Conservation (phyloP, 2,329 filamentous ascomycete genomes). For the Colletotrichum truncatum region DNA sequence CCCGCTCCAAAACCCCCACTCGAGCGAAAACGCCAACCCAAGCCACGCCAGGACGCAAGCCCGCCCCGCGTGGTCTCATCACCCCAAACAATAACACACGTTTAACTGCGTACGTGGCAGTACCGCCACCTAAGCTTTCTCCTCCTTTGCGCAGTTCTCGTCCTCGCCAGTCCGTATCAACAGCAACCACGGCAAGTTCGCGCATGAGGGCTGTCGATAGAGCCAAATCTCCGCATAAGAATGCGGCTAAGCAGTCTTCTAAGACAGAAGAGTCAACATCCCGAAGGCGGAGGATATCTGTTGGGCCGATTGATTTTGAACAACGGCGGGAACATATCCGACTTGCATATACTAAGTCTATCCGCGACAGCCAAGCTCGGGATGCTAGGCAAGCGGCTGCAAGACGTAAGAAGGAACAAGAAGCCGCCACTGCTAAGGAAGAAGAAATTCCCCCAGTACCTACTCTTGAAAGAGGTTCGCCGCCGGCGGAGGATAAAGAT, state of each 20-base stretch:
- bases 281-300: slow-evolving; percentile 63
- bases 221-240: slow-evolving; percentile 54
- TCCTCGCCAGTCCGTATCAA: slow-evolving; percentile 81
- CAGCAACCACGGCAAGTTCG: slow-evolving; percentile 76
- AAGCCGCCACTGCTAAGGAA: slow-evolving; percentile 54
- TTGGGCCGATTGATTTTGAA: slow-evolving; percentile 86
- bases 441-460: slow-evolving; percentile 23
- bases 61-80: slow-evolving; percentile 50
- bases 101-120: slow-evolving; percentile 78
- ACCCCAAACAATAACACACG: slow-evolving; percentile 63
- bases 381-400: slow-evolving; percentile 64
- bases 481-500: background rate
- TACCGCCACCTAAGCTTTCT: slow-evolving; percentile 76
- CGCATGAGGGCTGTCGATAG: slow-evolving; percentile 72
- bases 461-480: background rate
- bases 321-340: slow-evolving; percentile 84
- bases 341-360: slow-evolving; percentile 85
- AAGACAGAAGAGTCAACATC: slow-evolving; percentile 48
- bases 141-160: slow-evolving; percentile 83
- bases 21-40: slow-evolving; percentile 55
- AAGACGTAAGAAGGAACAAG: slow-evolving; percentile 60
- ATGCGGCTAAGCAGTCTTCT: slow-evolving; percentile 38
- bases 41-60: slow-evolving; percentile 45
- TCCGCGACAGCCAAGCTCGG: slow-evolving; percentile 75
- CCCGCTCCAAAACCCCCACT: slow-evolving; percentile 55